These are phyloP conservation scores for Coriolopsis trogii DNA, from an alignment of 1,284 basidiomycete genomes.

Conservation along the genomic window DNA sequence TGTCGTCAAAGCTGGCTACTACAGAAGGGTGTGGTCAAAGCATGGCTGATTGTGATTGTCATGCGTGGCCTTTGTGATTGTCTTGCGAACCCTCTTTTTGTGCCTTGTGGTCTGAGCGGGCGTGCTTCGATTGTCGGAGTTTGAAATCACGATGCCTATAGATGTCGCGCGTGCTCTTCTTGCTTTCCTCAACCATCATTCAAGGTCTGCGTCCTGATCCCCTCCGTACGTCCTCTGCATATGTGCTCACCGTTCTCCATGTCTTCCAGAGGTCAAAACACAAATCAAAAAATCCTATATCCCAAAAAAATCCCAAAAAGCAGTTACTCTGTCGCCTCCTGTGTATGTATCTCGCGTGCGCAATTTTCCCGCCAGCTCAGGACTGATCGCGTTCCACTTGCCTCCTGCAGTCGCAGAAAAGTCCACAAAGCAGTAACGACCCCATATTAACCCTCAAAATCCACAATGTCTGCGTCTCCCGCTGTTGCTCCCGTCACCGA, in stretches of 20 bases:
- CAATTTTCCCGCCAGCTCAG: constrained; percentile 24
- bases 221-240: constrained; percentile 5
- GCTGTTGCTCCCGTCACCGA: constrained; percentile 38
- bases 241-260: constrained; percentile 16
- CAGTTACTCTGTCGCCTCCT: constrained; percentile 76
- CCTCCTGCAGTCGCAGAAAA: constrained; percentile 64
- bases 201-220: constrained; percentile 38
- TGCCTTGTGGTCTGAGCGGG: constrained; percentile 17
- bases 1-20: constrained; percentile 9
- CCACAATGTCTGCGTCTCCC: constrained; percentile 60
- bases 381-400: constrained; percentile 24
- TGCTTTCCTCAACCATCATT: constrained; percentile 47
- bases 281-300: constrained; percentile 46
- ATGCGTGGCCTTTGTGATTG: constrained; percentile 17
- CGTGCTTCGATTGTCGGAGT: constrained; percentile 37
- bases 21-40: background rate
- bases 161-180: constrained; percentile 25
- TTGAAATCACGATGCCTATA: constrained; percentile 32
- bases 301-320: constrained; percentile 50
- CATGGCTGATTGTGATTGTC: too few species aligned
- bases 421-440: constrained; percentile 87
- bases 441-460: constrained; percentile 50
- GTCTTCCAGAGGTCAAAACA: constrained; percentile 39
- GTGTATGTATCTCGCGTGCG: constrained; percentile 50
- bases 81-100: constrained; percentile 9